phyloP scores from a whole-genome alignment of 768 basidiomycete genomes.

The Tephrocybe rancida region DNA sequence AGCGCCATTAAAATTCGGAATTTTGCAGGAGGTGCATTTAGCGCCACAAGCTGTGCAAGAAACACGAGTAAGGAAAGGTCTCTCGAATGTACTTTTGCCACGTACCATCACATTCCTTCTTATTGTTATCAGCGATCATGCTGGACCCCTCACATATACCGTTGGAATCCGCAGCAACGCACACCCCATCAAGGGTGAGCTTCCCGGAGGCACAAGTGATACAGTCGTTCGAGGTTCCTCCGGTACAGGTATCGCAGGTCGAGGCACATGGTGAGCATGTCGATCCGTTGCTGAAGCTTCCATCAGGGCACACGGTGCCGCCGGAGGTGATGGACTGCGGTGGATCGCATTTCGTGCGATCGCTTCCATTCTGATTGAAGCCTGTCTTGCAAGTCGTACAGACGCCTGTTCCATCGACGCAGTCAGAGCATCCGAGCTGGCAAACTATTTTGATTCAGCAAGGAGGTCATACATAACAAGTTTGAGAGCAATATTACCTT shows the following conservation, averaged over 20 bases:
- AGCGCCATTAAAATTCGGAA: slow-evolving; percentile 65
- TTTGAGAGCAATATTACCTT: slow-evolving; percentile 36
- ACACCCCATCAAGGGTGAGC: slow-evolving; percentile 64
- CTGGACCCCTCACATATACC: slow-evolving; percentile 73
- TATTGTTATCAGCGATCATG: slow-evolving; percentile 78
- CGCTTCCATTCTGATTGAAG: slow-evolving; percentile 64
- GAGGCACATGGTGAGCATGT: slow-evolving; percentile 61
- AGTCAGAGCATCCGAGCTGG: slow-evolving; percentile 64
- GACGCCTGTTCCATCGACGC: slow-evolving; percentile 62
- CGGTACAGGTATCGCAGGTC: slow-evolving; percentile 70
- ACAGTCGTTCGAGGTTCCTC: slow-evolving; percentile 65
- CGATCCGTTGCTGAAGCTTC: slow-evolving; percentile 57
- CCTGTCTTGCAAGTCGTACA: slow-evolving; percentile 73
- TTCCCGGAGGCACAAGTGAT: slow-evolving; percentile 63
- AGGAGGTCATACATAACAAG: background rate
- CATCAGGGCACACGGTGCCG: slow-evolving; percentile 63
- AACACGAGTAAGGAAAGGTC: slow-evolving; percentile 5
- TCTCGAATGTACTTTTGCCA: slow-evolving; percentile 12
- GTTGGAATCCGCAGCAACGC: slow-evolving; percentile 62
- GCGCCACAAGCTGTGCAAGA: slow-evolving; percentile 68
- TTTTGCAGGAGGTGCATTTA: slow-evolving; percentile 77
- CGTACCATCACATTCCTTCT: slow-evolving; percentile 82
- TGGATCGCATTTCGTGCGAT: slow-evolving; percentile 66
- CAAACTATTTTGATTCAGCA: slow-evolving; percentile 45
- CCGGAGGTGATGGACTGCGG: slow-evolving; percentile 49